Percentiles rank a stretch among this genome's conserved stretches.
Evolutionary conservation across 2,329 filamentous ascomycete species (phyloP).

Genomic region (Zelopaecilomyces penicillatus): DNA sequence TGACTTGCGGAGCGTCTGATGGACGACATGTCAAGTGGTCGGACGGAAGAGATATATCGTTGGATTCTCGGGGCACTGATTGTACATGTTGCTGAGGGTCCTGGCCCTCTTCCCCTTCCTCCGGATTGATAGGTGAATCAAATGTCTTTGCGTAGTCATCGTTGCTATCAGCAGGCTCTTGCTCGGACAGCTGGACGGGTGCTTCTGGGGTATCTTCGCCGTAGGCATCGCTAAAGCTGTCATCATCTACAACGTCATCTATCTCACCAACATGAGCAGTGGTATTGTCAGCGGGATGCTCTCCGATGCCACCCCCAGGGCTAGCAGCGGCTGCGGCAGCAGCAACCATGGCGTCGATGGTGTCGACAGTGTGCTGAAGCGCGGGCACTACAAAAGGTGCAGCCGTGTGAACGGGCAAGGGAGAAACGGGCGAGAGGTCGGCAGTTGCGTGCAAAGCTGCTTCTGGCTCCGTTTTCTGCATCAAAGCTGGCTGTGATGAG

Average conservation of each 20-base stretch:
- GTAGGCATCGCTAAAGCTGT: slow-evolving; percentile 42
- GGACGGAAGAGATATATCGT: slow-evolving; percentile 31
- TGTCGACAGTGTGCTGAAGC: slow-evolving; percentile 45
- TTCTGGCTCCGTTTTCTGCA: slow-evolving; percentile 24
- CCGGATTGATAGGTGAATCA: slow-evolving; percentile 36
- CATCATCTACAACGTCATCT: slow-evolving; percentile 34
- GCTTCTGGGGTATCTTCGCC: slow-evolving; percentile 29
- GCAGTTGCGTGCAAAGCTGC: slow-evolving; percentile 44
- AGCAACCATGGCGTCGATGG: slow-evolving; percentile 38
- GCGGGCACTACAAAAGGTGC: slow-evolving; percentile 39
- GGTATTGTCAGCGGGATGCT: slow-evolving; percentile 23
- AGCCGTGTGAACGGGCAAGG: slow-evolving; percentile 37
- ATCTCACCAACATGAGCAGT: slow-evolving; percentile 26
- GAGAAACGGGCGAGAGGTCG: slow-evolving; percentile 44
- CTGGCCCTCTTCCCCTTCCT: slow-evolving; percentile 28
- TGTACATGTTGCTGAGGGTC: slow-evolving; percentile 34
- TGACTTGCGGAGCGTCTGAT: slow-evolving; percentile 22
- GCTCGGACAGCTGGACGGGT: slow-evolving; percentile 18
- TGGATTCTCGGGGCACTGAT: slow-evolving; percentile 29
- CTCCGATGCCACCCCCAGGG: slow-evolving; percentile 21
- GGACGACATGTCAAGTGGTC: slow-evolving; percentile 27
- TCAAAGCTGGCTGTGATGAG: slow-evolving; percentile 1
- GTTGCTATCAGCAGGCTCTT: slow-evolving; percentile 26
- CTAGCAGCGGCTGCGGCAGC: slow-evolving; percentile 21
- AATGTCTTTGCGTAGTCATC: slow-evolving; percentile 45